These are phyloP conservation scores for Leccinum sublutescens DNA, from an alignment of 768 basidiomycete species.

Conservation along the genomic window DNA sequence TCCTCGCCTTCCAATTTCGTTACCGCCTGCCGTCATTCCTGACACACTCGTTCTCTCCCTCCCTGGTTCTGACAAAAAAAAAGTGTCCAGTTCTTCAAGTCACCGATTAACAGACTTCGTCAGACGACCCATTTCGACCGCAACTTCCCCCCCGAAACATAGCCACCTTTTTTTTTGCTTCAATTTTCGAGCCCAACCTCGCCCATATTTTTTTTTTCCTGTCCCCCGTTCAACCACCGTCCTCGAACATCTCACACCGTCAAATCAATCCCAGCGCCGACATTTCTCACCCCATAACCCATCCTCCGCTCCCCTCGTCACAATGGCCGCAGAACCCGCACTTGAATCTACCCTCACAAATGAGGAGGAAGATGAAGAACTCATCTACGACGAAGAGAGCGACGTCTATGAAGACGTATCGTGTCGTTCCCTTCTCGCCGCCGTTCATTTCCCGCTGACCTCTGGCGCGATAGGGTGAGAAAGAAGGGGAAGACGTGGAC, in stretches of 20 bases:
- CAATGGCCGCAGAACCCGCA: constrained; percentile 24
- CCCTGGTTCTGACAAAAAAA: background rate
- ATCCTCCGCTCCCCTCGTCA: background rate
- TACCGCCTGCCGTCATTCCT: constrained; percentile 18
- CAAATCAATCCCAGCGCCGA: constrained; percentile 5
- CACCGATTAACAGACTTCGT: constrained; percentile 1
- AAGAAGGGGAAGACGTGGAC: constrained; percentile 6
- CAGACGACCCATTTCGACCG: constrained; percentile 2
- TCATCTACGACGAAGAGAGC: constrained; percentile 27
- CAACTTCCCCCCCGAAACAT: background rate
- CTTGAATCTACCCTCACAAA: constrained; percentile 5
- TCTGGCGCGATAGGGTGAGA: constrained; percentile 17
- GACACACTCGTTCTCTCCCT: constrained; percentile 3
- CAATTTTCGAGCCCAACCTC: background rate
- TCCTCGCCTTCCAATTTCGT: constrained; percentile 10
- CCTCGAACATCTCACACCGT: background rate
- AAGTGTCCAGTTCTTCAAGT: background rate
- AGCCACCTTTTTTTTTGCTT: background rate
- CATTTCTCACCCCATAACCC: constrained; percentile 5
- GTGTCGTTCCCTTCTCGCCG: background rate
- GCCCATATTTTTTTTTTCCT: constrained; percentile 4
- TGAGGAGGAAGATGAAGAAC: constrained; percentile 8
- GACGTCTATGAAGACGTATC: constrained; percentile 31
- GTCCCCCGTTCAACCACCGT: constrained; percentile 12
- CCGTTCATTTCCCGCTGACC: background rate